These are phyloP conservation scores for Neodidymelliopsis sp. DNA, from an alignment of 2,329 filamentous ascomycete species.

Conservation along the genomic window DNA sequence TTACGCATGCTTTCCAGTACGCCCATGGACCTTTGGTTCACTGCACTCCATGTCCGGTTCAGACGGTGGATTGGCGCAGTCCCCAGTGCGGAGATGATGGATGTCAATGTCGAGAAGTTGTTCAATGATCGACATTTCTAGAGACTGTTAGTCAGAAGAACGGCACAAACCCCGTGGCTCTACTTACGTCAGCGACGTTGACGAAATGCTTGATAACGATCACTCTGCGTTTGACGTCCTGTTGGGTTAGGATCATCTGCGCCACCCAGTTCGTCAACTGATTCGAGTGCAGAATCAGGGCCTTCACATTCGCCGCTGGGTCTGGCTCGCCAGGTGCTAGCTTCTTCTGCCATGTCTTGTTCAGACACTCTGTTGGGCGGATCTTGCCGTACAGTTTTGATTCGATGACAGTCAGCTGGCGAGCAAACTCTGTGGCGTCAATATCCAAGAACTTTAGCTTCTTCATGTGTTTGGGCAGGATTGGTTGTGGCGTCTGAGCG, in stretches of 20 bases:
- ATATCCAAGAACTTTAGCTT: constrained; percentile 99
- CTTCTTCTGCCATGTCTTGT: constrained; percentile 99
- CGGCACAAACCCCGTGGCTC: background rate
- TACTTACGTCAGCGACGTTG: constrained; percentile 87
- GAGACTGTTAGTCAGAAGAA: constrained; percentile 30
- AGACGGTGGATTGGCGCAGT: constrained; percentile 95
- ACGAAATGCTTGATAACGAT: constrained; percentile 99
- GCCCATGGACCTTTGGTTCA: constrained; percentile 81
- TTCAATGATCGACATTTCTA: constrained; percentile 93
- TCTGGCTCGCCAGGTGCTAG: constrained; percentile 80
- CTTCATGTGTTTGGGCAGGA: constrained; percentile 99
- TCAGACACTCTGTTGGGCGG: constrained; percentile 92
- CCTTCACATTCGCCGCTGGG: constrained; percentile 92
- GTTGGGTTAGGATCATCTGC: constrained; percentile 96
- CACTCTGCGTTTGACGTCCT: constrained; percentile 93
- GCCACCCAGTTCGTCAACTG: constrained; percentile 99
- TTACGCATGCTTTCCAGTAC: constrained; percentile 90
- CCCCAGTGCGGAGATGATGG: constrained; percentile 93
- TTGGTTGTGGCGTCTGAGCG: constrained; percentile 82
- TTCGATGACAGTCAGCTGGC: constrained; percentile 96
- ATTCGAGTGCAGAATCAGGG: constrained; percentile 95
- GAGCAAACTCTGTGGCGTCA: constrained; percentile 94
- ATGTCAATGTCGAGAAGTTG: constrained; percentile 97
- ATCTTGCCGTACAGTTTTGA: constrained; percentile 95
- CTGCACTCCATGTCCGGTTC: constrained; percentile 91